Conservation (phyloP, 148 eudicot genomes). For the Rhododendron mucronatum region DNA sequence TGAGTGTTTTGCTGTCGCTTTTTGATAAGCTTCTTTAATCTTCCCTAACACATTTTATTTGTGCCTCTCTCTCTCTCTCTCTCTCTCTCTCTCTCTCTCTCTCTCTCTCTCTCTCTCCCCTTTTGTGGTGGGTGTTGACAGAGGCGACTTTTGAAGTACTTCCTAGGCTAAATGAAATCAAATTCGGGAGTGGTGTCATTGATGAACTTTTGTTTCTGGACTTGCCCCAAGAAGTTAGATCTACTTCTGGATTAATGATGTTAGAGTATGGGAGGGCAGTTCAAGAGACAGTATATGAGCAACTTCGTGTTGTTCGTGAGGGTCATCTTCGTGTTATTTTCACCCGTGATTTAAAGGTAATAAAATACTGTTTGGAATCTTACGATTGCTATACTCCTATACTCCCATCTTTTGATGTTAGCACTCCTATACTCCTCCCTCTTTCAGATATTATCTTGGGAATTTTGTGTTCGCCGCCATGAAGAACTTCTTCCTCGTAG, state of each 20-base stretch:
- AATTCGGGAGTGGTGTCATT: conserved; percentile 84
- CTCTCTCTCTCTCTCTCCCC: neutral
- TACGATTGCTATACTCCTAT: conserved; percentile 5
- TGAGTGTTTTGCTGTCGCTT: neutral
- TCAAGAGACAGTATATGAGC: conserved; percentile 92
- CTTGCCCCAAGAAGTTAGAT: conserved; percentile 77
- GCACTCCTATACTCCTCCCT: conserved; percentile 39
- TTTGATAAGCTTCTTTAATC: neutral
- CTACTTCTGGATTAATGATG: conserved; percentile 70
- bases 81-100: neutral
- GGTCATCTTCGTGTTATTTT: conserved; percentile 86
- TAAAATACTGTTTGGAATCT: conserved; percentile 13
- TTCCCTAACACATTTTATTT: neutral
- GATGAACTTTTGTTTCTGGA: conserved; percentile 89
- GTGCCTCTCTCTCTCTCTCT: neutral
- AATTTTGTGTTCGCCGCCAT: conserved; percentile 87
- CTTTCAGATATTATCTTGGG: conserved; percentile 82
- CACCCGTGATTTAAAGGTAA: conserved; percentile 83
- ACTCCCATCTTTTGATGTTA: neutral
- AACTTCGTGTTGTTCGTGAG: conserved; percentile 88
- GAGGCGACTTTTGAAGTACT: conserved; percentile 98
- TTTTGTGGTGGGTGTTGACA: conserved; percentile 32
- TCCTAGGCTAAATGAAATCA: conserved; percentile 82
- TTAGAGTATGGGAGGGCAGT: conserved; percentile 86
- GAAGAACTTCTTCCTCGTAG: conserved; percentile 92